Base-by-base conservation (phyloP, 768 basidiomycete genomes). In the Chiua virens region DNA sequence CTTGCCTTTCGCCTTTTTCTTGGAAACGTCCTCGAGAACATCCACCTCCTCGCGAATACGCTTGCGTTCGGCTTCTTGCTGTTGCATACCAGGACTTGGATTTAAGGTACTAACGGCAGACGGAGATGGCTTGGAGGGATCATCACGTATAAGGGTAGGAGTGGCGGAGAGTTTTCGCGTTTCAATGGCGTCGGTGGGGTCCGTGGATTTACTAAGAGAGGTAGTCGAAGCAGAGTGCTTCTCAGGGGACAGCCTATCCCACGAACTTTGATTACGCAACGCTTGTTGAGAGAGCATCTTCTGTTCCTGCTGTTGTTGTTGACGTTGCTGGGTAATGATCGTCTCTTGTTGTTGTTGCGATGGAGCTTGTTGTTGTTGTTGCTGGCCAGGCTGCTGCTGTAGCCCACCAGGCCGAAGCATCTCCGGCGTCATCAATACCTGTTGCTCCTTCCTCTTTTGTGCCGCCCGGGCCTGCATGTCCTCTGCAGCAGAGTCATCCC, bases 81-180 rank as follows among this genome's bases (percentile, higher is more conserved):
- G 73, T 47, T 76, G 72, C 60, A 74, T 64, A 48, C 72, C 61
- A 18, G 67, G 66, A 54, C 73, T 78, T 15, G 75, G 69, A 20
- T 70, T 66, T 30, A 74, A 42, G 5, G 72, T 67, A 9, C 55
- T 69, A 50, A 28, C 42, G 42, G 47, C 27, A 14, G 45, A 58
- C 22, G 47, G 20, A 18, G 53, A 47, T 39, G 34, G 48, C 37
- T 52, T 64, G 58, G 42, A 59, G 27, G 71, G 75, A 27, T 70
- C 76, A 17, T 81, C 82, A 15, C 87, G 84, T 11, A 83, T 88
- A 20, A 95, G 82, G 2, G 79, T 74, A 2, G 93, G 93, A 0
- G 92, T 95, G 50, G 81, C 83, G 10, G 83, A 86, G 48, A 93
- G 73, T 57, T 89, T 85, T 48, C 80, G 79, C 7, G 92, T 93